These are phyloP conservation scores for Mucor sp. DNA, from an alignment of 371 early-diverging fungal species.

Conservation along the genomic window DNA sequence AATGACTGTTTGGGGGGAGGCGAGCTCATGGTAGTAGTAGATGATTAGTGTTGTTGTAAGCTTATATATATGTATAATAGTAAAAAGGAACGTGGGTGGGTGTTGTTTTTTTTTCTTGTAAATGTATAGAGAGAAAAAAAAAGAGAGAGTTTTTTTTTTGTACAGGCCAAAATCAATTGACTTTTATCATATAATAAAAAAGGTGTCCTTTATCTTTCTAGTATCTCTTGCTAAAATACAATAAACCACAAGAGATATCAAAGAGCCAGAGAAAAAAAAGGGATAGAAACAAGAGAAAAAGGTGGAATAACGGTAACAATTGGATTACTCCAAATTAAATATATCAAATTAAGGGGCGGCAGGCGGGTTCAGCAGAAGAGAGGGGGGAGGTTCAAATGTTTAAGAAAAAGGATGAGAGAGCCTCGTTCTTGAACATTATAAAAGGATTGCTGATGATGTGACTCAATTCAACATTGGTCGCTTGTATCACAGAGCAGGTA, in stretches of 20 bases:
- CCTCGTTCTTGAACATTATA: neutral
- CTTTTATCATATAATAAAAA: constrained; percentile 2
- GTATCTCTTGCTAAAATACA: constrained; percentile 4
- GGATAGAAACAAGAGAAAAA: constrained; percentile 1
- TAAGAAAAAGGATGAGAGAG: neutral
- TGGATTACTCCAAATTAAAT: neutral
- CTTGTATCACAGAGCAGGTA: neutral
- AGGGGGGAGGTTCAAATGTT: neutral
- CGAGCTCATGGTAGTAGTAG: constrained; percentile 22
- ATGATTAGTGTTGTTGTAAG: neutral
- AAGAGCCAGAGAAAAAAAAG: neutral
- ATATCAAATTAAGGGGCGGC: neutral
- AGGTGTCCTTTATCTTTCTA: neutral
- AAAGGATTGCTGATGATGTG: neutral
- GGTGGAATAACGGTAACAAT: constrained; percentile 1
- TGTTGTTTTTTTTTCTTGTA: neutral
- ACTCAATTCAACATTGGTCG: neutral
- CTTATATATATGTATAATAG: neutral
- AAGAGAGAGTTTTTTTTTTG: neutral
- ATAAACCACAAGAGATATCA: neutral
- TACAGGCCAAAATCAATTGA: constrained; percentile 4
- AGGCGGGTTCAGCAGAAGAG: too few species aligned
- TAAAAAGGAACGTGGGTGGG: neutral
- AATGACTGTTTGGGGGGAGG: constrained; percentile 45
- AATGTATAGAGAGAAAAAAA: neutral